phyloP scores from a whole-genome alignment of 169 alveolate species.

The Besnoitia besnoiti region DNA sequence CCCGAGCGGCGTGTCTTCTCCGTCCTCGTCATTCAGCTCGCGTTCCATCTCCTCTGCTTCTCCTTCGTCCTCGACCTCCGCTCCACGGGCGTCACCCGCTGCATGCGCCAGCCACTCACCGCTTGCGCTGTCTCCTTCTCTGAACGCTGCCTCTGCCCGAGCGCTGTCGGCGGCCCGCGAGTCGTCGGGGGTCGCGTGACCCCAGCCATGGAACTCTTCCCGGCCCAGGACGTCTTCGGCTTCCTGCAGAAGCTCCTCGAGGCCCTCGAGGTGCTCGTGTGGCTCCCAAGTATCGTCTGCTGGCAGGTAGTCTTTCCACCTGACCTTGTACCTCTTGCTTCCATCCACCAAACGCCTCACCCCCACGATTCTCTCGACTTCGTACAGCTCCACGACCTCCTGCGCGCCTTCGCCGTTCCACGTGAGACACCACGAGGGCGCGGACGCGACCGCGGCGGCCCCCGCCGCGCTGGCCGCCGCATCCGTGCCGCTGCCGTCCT shows the following conservation, averaged over 20 bases:
- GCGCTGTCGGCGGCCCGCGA: neutral
- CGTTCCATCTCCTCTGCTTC: neutral
- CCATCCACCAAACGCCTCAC: slow-evolving; percentile 15
- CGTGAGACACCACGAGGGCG: slow-evolving; percentile 3
- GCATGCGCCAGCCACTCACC: neutral
- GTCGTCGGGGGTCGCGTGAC: neutral
- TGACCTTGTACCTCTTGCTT: neutral
- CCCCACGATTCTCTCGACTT: slow-evolving; percentile 32
- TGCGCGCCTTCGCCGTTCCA: slow-evolving; percentile 40
- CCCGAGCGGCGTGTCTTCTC: neutral
- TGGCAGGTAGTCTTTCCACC: slow-evolving; percentile 28
- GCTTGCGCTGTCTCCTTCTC: neutral
- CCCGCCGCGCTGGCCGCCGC: neutral
- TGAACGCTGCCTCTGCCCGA: neutral
- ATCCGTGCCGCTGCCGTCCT: neutral
- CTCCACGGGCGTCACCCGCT: no score
- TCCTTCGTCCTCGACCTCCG: no score
- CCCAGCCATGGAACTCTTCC: slow-evolving; percentile 21
- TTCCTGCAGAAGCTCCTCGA: slow-evolving; percentile 40
- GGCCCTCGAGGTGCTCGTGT: slow-evolving; percentile 20
- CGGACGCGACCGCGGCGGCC: slow-evolving; percentile 9
- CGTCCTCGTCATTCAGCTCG: neutral
- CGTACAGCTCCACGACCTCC: slow-evolving; percentile 25
- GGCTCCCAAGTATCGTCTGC: slow-evolving; percentile 54
- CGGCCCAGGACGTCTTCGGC: neutral